Conservation (phyloP, 1,284 basidiomycete genomes). For the Omphalotus olearius region DNA sequence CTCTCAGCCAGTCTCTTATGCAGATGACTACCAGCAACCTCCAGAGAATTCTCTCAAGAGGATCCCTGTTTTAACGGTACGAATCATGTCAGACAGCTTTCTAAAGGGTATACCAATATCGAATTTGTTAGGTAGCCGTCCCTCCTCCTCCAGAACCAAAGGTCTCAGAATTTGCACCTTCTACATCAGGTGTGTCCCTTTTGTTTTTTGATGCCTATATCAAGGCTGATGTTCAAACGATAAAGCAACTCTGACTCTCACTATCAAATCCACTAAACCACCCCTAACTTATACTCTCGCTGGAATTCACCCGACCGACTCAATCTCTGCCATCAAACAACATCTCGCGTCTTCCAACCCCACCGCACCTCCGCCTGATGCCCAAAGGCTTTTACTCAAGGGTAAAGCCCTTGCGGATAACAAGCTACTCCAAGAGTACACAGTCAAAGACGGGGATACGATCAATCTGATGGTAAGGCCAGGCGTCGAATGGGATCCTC, state of each 20-base stretch:
- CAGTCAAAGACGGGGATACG: slow-evolving; percentile 71
- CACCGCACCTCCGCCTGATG: slow-evolving; percentile 64
- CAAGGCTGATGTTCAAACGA: slow-evolving; percentile 47
- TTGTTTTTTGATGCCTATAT: background rate
- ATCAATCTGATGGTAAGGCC: slow-evolving; percentile 84
- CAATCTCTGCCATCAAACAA: slow-evolving; percentile 72
- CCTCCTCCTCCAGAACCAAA: slow-evolving; percentile 5
- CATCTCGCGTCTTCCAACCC: slow-evolving; percentile 41
- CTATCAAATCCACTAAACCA: slow-evolving; percentile 88
- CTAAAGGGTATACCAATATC: too few relatives aligned
- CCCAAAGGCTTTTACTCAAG: slow-evolving; percentile 83
- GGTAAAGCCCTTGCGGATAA: slow-evolving; percentile 87
- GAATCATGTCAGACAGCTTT: too few relatives aligned
- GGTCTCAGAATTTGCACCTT: slow-evolving; percentile 2
- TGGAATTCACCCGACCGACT: slow-evolving; percentile 65
- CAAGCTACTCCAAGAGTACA: slow-evolving; percentile 87
- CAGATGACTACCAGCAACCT: slow-evolving; percentile 75
- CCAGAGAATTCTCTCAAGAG: slow-evolving; percentile 66
- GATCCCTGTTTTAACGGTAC: slow-evolving; percentile 68
- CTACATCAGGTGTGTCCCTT: slow-evolving; percentile 5
- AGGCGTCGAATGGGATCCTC: slow-evolving; percentile 62
- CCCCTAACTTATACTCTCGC: slow-evolving; percentile 69
- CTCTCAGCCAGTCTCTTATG: slow-evolving; percentile 65
- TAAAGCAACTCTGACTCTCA: slow-evolving; percentile 33
- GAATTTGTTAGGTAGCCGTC: background rate